Evolutionary conservation across 1,284 basidiomycete species (phyloP), one percentile per base, ranked within the genome.

Genomic region (Pseudozyma flocculosa): DNA sequence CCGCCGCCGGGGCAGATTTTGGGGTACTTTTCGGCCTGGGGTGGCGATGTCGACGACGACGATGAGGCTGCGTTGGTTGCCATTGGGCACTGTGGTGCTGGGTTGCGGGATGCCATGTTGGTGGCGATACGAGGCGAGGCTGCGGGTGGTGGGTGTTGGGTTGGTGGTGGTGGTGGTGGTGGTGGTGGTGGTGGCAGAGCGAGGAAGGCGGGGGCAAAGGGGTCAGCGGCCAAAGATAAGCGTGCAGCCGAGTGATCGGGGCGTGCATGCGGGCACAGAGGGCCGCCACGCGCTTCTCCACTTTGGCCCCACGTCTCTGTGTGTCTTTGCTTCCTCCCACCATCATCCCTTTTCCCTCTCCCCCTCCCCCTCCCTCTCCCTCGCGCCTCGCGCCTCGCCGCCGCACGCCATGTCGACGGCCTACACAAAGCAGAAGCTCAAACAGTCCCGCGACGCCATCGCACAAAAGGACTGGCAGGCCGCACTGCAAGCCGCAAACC

Each of bases 1-100:
- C 90, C 89, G 7, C 85, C 86, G 29, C 87, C 85, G 2, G 79
- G 78, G 29, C 72, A 61, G 45, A 80, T 64, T 32, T 36, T 58
- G 34, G 68, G 72, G 59, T 70, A 73, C 18, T 54, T 52, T 41
- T 62, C 49, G 21, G 48, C 62, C 32, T 57, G 50, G 22, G 51
- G 42, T 19, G 26, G 7, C 11, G 45, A 22, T 29, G 50, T 34
- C 0, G 36, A 36, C 7, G 29, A 5, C 7, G 29, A 5, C 7
- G 29, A 29, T 5, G 29, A 34, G 32, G 32, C 32, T 3, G 32
- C 7, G 32, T 5, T 17, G 32, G 7, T 13, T 4, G 32, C 14
- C 4, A 34, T 13, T 5, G 32, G 32, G 32, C 32, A 34, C 17
- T 43, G 14, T 21, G 48, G 45, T 32, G 53, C 43, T 7, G 61